Evolutionary conservation across 495 filamentous ascomycete species (phyloP).

Genomic region (Emericellopsis terricola): DNA sequence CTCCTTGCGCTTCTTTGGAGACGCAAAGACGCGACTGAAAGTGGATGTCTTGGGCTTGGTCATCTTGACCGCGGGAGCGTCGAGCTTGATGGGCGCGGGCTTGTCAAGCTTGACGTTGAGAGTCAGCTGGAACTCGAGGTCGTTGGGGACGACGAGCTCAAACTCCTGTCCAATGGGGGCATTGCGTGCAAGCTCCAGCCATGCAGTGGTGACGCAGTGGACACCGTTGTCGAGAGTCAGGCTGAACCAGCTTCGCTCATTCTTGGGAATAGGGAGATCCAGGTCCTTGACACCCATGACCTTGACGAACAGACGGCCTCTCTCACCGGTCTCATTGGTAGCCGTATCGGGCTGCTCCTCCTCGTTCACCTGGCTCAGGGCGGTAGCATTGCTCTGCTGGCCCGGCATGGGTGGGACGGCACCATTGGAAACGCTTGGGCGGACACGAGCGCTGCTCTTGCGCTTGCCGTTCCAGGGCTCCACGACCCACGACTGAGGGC

Average conservation of each 20-base stretch:
- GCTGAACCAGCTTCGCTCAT: conserved; percentile 79
- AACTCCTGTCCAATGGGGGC: conserved; percentile 98
- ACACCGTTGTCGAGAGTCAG: conserved; percentile 93
- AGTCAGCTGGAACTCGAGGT: conserved; percentile 92
- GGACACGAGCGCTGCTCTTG: conserved; percentile 46
- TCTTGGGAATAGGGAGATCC: conserved; percentile 75
- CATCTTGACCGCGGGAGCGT: conserved; percentile 38
- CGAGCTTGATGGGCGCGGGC: conserved; percentile 36
- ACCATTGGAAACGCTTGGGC: conserved; percentile 24
- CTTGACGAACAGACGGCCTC: conserved; percentile 92
- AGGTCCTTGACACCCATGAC: conserved; percentile 92
- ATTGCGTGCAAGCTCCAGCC: conserved; percentile 80
- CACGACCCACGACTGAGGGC: conserved; percentile 80
- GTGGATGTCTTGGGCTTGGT: conserved; percentile 54
- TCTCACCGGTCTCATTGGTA: conserved; percentile 63
- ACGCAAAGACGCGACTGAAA: conserved; percentile 83
- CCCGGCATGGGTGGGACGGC: conserved; percentile 73
- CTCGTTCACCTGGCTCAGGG: conserved; percentile 41
- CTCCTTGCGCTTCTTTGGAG: conserved; percentile 88
- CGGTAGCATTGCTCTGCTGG: conserved; percentile 58
- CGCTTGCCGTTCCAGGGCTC: conserved; percentile 87
- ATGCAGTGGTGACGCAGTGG: conserved; percentile 92
- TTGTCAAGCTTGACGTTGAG: conserved; percentile 87
- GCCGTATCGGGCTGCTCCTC: conserved; percentile 30
- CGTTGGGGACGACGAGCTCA: conserved; percentile 88